Base-by-base conservation (phyloP, 306 rosid species). In the Mucuna pruriens region DNA sequence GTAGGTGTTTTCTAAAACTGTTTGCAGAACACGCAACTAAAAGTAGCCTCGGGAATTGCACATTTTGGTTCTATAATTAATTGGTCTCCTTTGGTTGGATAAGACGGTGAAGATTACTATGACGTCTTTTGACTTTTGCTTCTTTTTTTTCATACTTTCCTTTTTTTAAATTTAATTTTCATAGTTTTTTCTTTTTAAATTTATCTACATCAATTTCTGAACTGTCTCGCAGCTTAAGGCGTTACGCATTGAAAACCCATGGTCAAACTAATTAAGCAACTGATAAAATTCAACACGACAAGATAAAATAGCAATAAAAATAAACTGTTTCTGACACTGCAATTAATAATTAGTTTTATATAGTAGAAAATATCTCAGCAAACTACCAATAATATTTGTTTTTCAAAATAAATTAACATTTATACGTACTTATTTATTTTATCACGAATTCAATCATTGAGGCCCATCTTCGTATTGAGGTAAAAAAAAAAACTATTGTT, bases 21-120 rank as follows among this genome's bases (percentile, higher is more conserved):
- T 11, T 40, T 61, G 67, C 25, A 42, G 38, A 57, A 70, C 74
- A 78, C 87, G 77, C 23, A 31, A 78, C n/a, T 72, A 65, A 83
- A 83, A 73, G 86, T 3, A 10, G 84, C 84, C 78, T 84, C 54
- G 84, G 84, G 81, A 84, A 58, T 67, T 75, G 49, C 81, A 84
- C 40, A 12, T 66, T 84, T 84, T 67, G 29, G 77, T 20, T 46
- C 60, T 57, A 26, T 40, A 57, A 74, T 84, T 23, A 84, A 74
- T 84, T 66, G 65, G 60, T 55, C 65, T 79, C 63, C 66, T 82
- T 78, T 85, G 71, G 80, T 75, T 79, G 80, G 85, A 80, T 83
- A 85, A 81, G 83, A 71, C 74, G 80, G 81, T 85, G 85, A 81
- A 72, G 81, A 78, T 65, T 73, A 81, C 85, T 57, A 76, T 83